Conservation (phyloP, 2,329 filamentous ascomycete genomes). For the Fusarium foetens region DNA sequence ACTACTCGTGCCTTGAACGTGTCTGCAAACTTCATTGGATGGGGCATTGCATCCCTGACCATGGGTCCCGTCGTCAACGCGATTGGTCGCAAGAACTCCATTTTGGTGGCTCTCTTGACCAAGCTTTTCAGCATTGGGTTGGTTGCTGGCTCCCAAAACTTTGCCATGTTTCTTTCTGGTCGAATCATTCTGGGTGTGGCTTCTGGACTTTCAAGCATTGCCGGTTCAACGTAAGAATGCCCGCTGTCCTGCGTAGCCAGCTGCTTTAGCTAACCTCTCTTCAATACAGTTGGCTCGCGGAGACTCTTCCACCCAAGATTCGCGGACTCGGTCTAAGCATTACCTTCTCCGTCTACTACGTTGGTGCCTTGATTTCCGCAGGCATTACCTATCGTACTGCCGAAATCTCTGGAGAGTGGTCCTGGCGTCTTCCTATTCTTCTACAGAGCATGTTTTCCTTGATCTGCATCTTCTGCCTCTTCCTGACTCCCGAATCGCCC, state of each 20-base stretch:
- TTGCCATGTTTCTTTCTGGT: not conserved
- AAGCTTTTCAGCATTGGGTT: not conserved
- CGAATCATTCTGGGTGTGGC: not conserved
- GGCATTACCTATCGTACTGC: not conserved
- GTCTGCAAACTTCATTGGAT: not conserved
- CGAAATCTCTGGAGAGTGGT: not conserved
- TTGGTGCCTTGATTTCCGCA: not conserved
- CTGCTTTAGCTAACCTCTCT: not conserved
- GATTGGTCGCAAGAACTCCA: not conserved
- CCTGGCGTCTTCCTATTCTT: not conserved
- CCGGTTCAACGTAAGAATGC: not conserved
- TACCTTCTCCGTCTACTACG: not conserved
- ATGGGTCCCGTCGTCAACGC: not conserved
- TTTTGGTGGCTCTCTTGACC: not conserved
- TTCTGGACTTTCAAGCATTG: not conserved
- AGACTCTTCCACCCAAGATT: not conserved
- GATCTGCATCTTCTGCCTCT: not conserved
- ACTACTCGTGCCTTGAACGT: not conserved
- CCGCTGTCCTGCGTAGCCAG: accelerated
- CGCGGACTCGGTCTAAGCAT: not conserved
- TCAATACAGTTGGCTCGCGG: not conserved
- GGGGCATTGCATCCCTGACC: not conserved
- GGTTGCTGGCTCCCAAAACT: not conserved
- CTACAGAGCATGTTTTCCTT: not conserved
- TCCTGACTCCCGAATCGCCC: not conserved